phyloP scores from a whole-genome alignment of 1,139 yeast species.

The Blastobotrys niveus region DNA sequence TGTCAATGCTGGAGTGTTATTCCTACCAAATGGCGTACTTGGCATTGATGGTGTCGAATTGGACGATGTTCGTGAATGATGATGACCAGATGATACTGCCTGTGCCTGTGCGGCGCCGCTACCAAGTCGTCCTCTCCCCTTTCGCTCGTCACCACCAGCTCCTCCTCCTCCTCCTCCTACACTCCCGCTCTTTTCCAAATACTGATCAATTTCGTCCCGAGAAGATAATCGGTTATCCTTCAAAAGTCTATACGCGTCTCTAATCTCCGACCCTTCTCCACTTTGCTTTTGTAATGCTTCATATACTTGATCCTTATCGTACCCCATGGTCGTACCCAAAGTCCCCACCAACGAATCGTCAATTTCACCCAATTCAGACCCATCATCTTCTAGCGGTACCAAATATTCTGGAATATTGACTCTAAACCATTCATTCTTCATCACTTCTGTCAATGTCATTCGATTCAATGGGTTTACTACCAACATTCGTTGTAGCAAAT shows the following conservation, averaged over 20 bases:
- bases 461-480: conserved; percentile 95
- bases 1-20: conserved; percentile 31
- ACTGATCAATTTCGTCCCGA: conserved; percentile 32
- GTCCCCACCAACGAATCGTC: conserved; percentile 80
- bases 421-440: conserved; percentile 96
- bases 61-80: conserved; percentile 3
- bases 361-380: conserved; percentile 38
- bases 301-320: conserved; percentile 77
- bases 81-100: too few relatives aligned
- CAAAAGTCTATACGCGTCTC: conserved; percentile 87
- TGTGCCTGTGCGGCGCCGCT: too few relatives aligned
- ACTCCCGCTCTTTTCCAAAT: conserved; percentile 22
- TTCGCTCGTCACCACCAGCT: too few relatives aligned
- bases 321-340: conserved; percentile 85
- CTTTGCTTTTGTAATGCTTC: conserved; percentile 50
- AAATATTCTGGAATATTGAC: conserved; percentile 77
- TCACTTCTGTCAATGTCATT: conserved; percentile 87
- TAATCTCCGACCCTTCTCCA: conserved; percentile 62
- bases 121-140: too few relatives aligned
- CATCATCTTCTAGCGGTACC: conserved; percentile 48
- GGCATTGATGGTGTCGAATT: conserved; percentile 5
- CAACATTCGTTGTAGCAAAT: conserved; percentile 81
- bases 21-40: conserved; percentile 8
- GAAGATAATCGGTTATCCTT: conserved; percentile 55
- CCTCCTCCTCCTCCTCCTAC: neutral